These are phyloP conservation scores for Rhamnella rubrinervis DNA, from an alignment of 331 rosid species.

Conservation along the genomic window DNA sequence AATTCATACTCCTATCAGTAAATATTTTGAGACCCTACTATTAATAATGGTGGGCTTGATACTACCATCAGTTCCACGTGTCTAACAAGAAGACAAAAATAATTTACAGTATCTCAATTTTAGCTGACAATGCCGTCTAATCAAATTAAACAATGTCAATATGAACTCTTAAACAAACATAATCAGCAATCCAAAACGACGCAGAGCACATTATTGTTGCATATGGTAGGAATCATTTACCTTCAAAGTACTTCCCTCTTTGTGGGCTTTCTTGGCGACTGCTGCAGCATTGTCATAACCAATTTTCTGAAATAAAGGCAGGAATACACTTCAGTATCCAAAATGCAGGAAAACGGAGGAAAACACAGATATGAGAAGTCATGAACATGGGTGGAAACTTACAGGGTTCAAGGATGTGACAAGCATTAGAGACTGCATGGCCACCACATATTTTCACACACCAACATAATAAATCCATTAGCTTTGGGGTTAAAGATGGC, in stretches of 20 bases:
- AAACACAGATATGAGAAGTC: constrained; percentile 10
- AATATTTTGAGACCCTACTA: background rate
- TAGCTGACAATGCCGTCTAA: background rate
- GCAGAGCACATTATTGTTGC: no score
- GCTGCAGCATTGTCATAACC: constrained; percentile 99
- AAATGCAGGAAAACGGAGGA: background rate
- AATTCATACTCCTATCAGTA: background rate
- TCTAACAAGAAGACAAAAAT: background rate
- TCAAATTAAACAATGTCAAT: background rate
- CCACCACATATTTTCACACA: constrained; percentile 23
- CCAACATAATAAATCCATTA: constrained; percentile 26
- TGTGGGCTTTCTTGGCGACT: constrained; percentile 98
- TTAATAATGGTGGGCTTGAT: background rate
- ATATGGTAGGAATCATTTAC: constrained; percentile 34
- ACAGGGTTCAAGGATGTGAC: constrained; percentile 96
- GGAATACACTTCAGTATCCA: constrained; percentile 17
- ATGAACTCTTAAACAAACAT: background rate
- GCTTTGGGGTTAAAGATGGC: constrained; percentile 21
- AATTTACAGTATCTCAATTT: background rate
- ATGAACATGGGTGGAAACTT: constrained; percentile 35
- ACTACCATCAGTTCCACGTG: background rate
- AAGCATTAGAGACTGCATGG: constrained; percentile 88
- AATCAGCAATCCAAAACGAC: background rate
- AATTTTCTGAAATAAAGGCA: constrained; percentile 67
- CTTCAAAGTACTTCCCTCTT: constrained; percentile 90